These are phyloP conservation scores for Exophiala bonariae DNA, from an alignment of 2,329 filamentous ascomycete genomes.

Conservation along the genomic window DNA sequence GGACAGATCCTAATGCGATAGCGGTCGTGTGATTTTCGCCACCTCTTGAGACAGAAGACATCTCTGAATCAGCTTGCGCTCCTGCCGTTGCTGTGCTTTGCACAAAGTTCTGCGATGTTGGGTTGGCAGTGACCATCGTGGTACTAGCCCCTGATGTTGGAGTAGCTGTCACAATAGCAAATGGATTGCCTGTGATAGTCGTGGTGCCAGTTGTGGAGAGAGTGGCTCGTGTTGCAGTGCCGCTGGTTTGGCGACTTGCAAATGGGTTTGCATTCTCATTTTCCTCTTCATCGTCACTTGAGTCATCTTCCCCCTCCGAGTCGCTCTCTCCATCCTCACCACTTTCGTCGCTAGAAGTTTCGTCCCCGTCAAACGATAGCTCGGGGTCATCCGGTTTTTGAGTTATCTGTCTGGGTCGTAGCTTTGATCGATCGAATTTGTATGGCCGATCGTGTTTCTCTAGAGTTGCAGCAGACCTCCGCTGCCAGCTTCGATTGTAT, in stretches of 20 bases:
- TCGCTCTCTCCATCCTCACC: neutral
- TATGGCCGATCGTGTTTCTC: too few species aligned
- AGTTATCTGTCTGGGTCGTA: neutral
- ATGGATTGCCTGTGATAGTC: too few species aligned
- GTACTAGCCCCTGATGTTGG: too few species aligned
- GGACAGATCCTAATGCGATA: constrained; percentile 6
- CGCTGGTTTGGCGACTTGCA: neutral
- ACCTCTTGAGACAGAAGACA: neutral
- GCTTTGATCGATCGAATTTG: neutral
- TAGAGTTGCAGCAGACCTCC: too few species aligned
- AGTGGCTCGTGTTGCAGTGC: too few species aligned
- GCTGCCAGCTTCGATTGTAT: too few species aligned
- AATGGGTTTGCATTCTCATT: neutral
- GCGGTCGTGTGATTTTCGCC: constrained; percentile 10
- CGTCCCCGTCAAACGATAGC: neutral
- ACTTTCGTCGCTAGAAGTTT: neutral
- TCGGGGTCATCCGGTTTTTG: neutral
- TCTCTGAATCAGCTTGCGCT: neutral
- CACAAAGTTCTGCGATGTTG: too few species aligned
- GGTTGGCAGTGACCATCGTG: too few species aligned
- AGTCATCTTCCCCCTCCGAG: neutral
- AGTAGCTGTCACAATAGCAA: too few species aligned
- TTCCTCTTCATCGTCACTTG: constrained; percentile 4
- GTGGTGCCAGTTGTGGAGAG: too few species aligned
- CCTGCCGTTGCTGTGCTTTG: neutral